Evolutionary conservation across 495 filamentous ascomycete genomes (phyloP).

Genomic region (Penicillium alfredii): DNA sequence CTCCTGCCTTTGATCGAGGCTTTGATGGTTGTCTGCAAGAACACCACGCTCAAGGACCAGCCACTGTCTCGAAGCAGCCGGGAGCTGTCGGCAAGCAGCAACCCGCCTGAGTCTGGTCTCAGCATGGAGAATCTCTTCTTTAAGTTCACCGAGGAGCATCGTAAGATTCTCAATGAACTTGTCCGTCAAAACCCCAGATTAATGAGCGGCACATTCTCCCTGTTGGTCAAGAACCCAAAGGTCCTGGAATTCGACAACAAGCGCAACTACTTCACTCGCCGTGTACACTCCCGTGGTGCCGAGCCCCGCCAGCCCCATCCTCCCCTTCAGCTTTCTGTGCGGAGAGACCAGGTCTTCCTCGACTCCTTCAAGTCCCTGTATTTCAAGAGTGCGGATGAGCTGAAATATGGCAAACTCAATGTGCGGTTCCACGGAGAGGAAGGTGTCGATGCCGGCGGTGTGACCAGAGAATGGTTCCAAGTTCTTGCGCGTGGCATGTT

Average conservation of each 20-base stretch:
- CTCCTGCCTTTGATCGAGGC: constrained; percentile 90
- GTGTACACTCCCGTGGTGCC: constrained; percentile 69
- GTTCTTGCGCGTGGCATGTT: constrained; percentile 98
- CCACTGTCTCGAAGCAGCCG: constrained; percentile 52
- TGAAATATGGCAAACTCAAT: constrained; percentile 97
- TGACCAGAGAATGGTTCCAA: constrained; percentile 99
- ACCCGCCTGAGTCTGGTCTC: constrained; percentile 61
- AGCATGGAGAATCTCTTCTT: constrained; percentile 92
- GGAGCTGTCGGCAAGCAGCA: constrained; percentile 67
- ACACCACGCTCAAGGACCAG: constrained; percentile 74
- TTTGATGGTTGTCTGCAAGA: constrained; percentile 99
- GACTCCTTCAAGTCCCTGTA: constrained; percentile 96
- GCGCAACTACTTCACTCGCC: constrained; percentile 96
- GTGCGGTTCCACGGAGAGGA: constrained; percentile 97
- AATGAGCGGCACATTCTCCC: constrained; percentile 95
- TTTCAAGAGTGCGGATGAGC: constrained; percentile 90
- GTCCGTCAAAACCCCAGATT: constrained; percentile 94
- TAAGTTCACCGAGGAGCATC: constrained; percentile 95
- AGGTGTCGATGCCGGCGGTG: constrained; percentile 95
- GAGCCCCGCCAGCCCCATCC: constrained; percentile 62
- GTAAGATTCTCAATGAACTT: constrained; percentile 96
- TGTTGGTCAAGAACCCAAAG: constrained; percentile 97
- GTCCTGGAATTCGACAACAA: constrained; percentile 99
- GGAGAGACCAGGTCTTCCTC: constrained; percentile 94
- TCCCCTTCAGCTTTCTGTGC: constrained; percentile 80